phyloP scores from a whole-genome alignment of 2,329 filamentous ascomycete species.

The Aspergillus fumigatus region DNA sequence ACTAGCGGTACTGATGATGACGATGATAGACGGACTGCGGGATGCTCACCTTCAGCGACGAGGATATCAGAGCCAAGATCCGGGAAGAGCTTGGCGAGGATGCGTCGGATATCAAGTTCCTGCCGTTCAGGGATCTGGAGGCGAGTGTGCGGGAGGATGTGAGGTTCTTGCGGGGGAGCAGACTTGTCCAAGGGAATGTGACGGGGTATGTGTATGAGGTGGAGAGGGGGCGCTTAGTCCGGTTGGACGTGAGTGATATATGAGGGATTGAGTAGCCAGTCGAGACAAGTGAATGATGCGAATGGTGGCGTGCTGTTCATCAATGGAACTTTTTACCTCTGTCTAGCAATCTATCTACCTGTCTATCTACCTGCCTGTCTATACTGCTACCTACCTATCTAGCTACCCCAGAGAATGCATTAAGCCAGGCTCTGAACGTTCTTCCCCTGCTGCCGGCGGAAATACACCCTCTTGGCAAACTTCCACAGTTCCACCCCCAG shows the following conservation, averaged over 20 bases:
- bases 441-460: constrained; percentile 25
- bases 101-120: constrained; percentile 53
- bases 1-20: background rate
- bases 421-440: too few relatives aligned
- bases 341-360: too few relatives aligned
- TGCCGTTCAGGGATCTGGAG: constrained; percentile 62
- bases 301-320: background rate
- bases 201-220: constrained; percentile 77
- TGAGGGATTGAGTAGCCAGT: background rate
- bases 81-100: constrained; percentile 48
- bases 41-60: constrained; percentile 63
- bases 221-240: constrained; percentile 60
- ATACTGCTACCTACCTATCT: background rate
- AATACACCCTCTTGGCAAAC: constrained; percentile 55
- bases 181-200: constrained; percentile 58
- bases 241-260: constrained; percentile 29
- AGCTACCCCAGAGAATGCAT: background rate
- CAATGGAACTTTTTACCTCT: background rate
- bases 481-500: constrained; percentile 61
- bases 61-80: constrained; percentile 58
- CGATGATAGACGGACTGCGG: constrained; percentile 57
- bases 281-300: too few relatives aligned
- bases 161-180: constrained; percentile 53
- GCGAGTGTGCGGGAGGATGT: constrained; percentile 65
- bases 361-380: background rate